These are phyloP conservation scores for Orbilia javanica DNA, from an alignment of 2,329 filamentous ascomycete species.

Conservation along the genomic window DNA sequence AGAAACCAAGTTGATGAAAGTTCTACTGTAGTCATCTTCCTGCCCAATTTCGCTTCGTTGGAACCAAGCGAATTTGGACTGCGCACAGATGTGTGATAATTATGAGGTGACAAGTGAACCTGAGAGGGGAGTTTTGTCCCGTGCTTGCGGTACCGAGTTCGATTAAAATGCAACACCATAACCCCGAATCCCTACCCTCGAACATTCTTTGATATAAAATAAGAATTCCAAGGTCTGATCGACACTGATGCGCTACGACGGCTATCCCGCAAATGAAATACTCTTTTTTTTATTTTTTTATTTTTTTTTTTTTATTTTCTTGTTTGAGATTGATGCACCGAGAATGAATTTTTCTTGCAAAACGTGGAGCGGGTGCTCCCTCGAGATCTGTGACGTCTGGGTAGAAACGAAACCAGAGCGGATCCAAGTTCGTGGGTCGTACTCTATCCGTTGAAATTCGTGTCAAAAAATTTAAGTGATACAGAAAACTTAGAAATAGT, in stretches of 20 bases:
- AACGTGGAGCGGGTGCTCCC: not conserved
- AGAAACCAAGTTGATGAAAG: conserved; percentile 17
- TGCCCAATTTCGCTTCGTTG: conserved; percentile 28
- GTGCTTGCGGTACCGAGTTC: conserved; percentile 43
- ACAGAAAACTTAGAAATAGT: not conserved
- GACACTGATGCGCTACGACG: conserved; percentile 36
- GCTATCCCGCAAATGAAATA: conserved; percentile 20
- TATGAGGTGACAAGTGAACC: not conserved
- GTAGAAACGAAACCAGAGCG: too few species aligned
- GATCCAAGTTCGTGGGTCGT: not conserved
- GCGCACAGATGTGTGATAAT: conserved; percentile 40
- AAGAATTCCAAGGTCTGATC: conserved; percentile 36
- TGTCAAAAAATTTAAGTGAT: not conserved
- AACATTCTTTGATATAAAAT: conserved; percentile 27
- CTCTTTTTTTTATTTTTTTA: too few species aligned
- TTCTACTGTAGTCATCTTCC: conserved; percentile 15
- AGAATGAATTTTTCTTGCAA: not conserved
- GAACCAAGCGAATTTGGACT: conserved; percentile 23
- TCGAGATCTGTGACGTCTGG: too few species aligned
- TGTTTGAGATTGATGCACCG: not conserved
- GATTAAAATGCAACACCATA: conserved; percentile 39
- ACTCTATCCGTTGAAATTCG: not conserved
- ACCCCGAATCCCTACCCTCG: conserved; percentile 19
- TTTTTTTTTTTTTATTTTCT: too few species aligned
- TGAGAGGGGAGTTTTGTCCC: conserved; percentile 27